Evolutionary conservation across 352 stramenopile genomes (phyloP).

Genomic region (Phytophthora pseudosyringae): DNA sequence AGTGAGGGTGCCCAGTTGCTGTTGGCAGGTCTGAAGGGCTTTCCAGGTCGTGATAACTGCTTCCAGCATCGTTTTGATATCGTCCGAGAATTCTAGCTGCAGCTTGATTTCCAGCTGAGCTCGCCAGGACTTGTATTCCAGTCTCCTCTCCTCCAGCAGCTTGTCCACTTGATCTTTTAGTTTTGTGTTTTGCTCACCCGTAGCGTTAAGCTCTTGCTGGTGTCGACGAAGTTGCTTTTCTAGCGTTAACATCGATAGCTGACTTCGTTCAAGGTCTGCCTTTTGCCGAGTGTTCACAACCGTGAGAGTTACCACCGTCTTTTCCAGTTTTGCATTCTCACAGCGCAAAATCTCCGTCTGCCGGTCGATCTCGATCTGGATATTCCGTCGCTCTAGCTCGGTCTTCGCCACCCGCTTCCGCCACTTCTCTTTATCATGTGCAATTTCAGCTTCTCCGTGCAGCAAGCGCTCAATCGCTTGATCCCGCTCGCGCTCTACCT

Average conservation of each 20-base stretch:
- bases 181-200: constrained; percentile 11
- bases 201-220: constrained; percentile 28
- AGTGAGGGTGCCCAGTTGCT: constrained; percentile 31
- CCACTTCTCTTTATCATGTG: constrained; percentile 53
- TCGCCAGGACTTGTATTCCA: constrained; percentile 43
- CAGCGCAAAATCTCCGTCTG: constrained; percentile 52
- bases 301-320: constrained; percentile 31
- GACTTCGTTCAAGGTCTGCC: constrained; percentile 38
- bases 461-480: constrained; percentile 40
- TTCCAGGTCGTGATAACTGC: constrained; percentile 49
- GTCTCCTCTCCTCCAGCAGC: constrained; percentile 42
- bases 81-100: constrained; percentile 32
- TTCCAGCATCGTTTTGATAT: constrained; percentile 41
- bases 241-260: constrained; percentile 27
- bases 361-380: constrained; percentile 66
- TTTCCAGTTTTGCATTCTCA: constrained; percentile 50
- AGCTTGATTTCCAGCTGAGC: constrained; percentile 39
- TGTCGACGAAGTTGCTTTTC: constrained; percentile 37
- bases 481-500: constrained; percentile 53
- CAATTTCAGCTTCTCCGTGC: constrained; percentile 42
- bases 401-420: constrained; percentile 45
- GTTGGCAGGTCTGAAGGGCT: constrained; percentile 38
- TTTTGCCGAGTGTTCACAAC: constrained; percentile 24
- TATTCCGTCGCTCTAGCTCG: constrained; percentile 60
- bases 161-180: constrained; percentile 45